Evolutionary conservation across 768 basidiomycete species (phyloP).

Genomic region (Russula olivacea): DNA sequence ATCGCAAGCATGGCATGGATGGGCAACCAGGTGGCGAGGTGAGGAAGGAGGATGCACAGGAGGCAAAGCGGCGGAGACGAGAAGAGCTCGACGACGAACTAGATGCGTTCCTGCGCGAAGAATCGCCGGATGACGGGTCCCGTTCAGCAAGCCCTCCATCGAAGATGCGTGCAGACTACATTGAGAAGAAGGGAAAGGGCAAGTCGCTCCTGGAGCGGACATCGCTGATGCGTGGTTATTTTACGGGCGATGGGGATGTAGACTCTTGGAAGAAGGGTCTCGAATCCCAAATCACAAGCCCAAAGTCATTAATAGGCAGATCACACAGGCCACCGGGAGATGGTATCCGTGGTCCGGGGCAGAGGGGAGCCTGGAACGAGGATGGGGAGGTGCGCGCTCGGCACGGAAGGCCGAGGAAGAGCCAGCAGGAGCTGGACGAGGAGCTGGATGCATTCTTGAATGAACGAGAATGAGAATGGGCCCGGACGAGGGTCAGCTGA

Average conservation of each 20-base stretch:
- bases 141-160: constrained; percentile 40
- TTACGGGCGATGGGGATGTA: constrained; percentile 29
- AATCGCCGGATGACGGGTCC: constrained; percentile 29
- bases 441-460: constrained; percentile 77
- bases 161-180: constrained; percentile 65
- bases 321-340: constrained; percentile 25
- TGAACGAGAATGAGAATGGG: constrained; percentile 27
- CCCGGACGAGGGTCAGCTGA: neutral
- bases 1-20: constrained; percentile 60
- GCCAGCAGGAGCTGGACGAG: constrained; percentile 73
- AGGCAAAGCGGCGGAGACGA: constrained; percentile 33
- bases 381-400: constrained; percentile 31
- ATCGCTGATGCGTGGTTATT: constrained; percentile 40
- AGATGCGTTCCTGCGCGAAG: constrained; percentile 59
- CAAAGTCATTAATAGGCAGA: constrained; percentile 24
- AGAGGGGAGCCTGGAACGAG: constrained; percentile 18
- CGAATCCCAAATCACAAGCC: constrained; percentile 36
- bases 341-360: neutral
- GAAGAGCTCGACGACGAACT: constrained; percentile 58
- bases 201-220: constrained; percentile 55
- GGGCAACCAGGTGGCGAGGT: constrained; percentile 51
- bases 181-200: constrained; percentile 34
- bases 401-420: constrained; percentile 42
- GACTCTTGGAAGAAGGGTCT: constrained; percentile 36
- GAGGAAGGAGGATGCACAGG: constrained; percentile 24